Conservation (phyloP, 2,329 filamentous ascomycete genomes). For the Ascochyta fabae region DNA sequence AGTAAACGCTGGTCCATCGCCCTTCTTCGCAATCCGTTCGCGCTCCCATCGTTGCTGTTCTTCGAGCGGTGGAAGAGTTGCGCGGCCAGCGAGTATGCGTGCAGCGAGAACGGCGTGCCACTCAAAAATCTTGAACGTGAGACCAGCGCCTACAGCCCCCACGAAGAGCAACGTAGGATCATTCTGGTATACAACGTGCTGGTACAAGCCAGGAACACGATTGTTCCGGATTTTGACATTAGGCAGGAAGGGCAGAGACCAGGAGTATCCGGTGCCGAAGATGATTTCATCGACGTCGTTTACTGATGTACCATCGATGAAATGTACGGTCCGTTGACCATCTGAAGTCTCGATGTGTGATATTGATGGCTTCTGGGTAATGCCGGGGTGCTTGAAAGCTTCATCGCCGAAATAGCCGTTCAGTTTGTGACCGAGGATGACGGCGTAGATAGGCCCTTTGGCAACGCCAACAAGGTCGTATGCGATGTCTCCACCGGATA, state of each 20-base stretch:
- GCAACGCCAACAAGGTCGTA: constrained; percentile 59
- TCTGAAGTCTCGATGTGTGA: constrained; percentile 47
- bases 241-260: constrained; percentile 64
- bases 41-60: constrained; percentile 65
- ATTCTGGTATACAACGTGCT: constrained; percentile 62
- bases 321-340: constrained; percentile 57
- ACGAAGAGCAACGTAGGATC: constrained; percentile 65
- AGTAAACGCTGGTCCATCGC: constrained; percentile 64
- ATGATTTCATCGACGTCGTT: constrained; percentile 66
- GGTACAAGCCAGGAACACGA: constrained; percentile 62
- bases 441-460: constrained; percentile 58
- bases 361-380: constrained; percentile 58
- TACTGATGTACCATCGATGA: constrained; percentile 62
- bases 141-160: constrained; percentile 57
- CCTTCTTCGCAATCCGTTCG: constrained; percentile 60
- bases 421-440: constrained; percentile 60
- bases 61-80: constrained; percentile 55
- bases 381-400: constrained; percentile 66
- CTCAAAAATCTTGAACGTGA: constrained; percentile 74
- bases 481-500: constrained; percentile 69
- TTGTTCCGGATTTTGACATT: constrained; percentile 61
- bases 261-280: constrained; percentile 71
- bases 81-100: constrained; percentile 63
- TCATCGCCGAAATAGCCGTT: constrained; percentile 64
- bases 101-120: constrained; percentile 71